Conservation (phyloP, 2,329 filamentous ascomycete genomes). For the Curvularia hawaiiensis region DNA sequence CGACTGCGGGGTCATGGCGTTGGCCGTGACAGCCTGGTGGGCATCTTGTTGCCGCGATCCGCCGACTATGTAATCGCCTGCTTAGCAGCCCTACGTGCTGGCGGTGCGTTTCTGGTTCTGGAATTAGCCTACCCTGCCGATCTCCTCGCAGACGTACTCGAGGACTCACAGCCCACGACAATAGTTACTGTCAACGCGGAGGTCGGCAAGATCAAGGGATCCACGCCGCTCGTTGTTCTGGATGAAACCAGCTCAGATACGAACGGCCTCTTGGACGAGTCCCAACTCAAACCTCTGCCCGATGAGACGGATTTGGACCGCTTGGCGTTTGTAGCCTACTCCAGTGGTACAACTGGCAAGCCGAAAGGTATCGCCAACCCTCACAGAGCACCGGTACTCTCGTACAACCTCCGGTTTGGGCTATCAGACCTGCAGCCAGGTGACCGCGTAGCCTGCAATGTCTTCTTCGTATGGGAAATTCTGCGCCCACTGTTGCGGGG, state of each 20-base stretch:
- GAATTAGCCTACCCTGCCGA: slow-evolving; percentile 79
- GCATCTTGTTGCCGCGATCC: slow-evolving; percentile 75
- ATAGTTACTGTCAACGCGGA: slow-evolving; percentile 72
- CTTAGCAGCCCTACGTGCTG: slow-evolving; percentile 76
- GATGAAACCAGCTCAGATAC: slow-evolving; percentile 53
- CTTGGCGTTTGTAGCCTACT: slow-evolving; percentile 81
- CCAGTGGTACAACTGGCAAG: slow-evolving; percentile 76
- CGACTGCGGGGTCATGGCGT: slow-evolving; percentile 71
- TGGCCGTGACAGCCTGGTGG: slow-evolving; percentile 73
- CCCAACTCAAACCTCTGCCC: slow-evolving; percentile 58
- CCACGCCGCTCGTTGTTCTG: slow-evolving; percentile 68
- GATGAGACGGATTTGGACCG: slow-evolving; percentile 72
- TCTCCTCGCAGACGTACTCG: slow-evolving; percentile 75
- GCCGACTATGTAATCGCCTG: slow-evolving; percentile 81
- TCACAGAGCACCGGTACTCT: slow-evolving; percentile 73
- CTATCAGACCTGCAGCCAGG: slow-evolving; percentile 72
- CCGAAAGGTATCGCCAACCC: slow-evolving; percentile 85
- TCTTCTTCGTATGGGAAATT: slow-evolving; percentile 88
- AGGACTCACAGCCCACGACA: slow-evolving; percentile 73
- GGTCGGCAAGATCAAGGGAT: slow-evolving; percentile 66
- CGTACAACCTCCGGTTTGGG: slow-evolving; percentile 73
- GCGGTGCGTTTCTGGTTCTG: slow-evolving; percentile 79
- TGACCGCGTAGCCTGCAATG: slow-evolving; percentile 84
- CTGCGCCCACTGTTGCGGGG: slow-evolving; percentile 76
- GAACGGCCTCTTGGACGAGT: slow-evolving; percentile 46